Evolutionary conservation across 805 yeast species (phyloP), one percentile per base, ranked within the genome.

Genomic region (Kodamaea kakaduensis): DNA sequence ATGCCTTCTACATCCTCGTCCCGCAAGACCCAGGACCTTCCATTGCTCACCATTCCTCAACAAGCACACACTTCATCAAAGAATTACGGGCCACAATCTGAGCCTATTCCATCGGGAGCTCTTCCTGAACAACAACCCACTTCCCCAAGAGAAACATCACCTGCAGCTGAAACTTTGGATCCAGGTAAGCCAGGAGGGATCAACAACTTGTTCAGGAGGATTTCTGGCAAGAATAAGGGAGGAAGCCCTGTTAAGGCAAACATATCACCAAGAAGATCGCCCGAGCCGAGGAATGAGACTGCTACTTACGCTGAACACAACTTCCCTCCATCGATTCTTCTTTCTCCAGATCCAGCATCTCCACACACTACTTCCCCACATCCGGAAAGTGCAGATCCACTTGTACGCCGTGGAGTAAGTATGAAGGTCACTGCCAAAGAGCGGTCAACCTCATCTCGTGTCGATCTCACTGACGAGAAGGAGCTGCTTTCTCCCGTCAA

Each of bases 341-440:
- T 25, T 32, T 40, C 43, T 12, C 37, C 40, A 2, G 17, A 41
- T 12, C 51, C 49, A 10, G 41, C 36, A 17, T 38, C 48, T 14
- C 39, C 48, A 6, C 32, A 33, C 5, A 28, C 22, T 15, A 34
- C 26, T 9, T 31, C 12, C n/a, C 14, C 34, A 10, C 17, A 18
- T 18, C 29, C 19, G 14, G 42, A 12, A 12, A 26, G 14, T 9
- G 12, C 27, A 5, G 72, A 67, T 35, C 69, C 70, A 25, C 46
- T 64, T 61, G 72, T 75, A 31, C 78, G 79, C 48, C 71, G 81
- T 47, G 79, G 78, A 44, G 79, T 76, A 7, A 72, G 78, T 50
- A 67, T 75, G 73, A 75, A 72, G 49, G 70, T 75, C n/a, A 75
- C 81, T 1, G 71, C 77, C 9, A 73, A 69, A 47, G 81, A 75